Evolutionary conservation across 225 moss, liverwort and hornwort genomes (phyloP).

Genomic region (Climacium dendroides): DNA sequence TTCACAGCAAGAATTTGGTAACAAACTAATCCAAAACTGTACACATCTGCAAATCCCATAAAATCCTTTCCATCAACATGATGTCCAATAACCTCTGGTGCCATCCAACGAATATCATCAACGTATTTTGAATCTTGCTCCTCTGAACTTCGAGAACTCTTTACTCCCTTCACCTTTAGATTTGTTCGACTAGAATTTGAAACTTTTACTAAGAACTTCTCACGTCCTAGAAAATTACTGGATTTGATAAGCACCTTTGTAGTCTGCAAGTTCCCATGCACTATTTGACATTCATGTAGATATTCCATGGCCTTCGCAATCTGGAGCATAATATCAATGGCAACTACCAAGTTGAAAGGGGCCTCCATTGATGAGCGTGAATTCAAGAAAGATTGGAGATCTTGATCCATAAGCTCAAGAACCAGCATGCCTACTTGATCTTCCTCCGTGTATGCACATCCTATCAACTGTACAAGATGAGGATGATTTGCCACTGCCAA

Average conservation of each 20-base stretch:
- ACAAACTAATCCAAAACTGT: constrained; percentile 32
- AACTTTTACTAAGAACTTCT: constrained; percentile 25
- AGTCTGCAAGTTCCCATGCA: constrained; percentile 11
- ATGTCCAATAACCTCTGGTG: constrained; percentile 9
- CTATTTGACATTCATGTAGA: constrained; percentile 4
- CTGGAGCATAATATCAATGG: constrained; percentile 35
- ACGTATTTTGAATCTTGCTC: not conserved
- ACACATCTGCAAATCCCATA: constrained; percentile 11
- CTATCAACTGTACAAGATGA: constrained; percentile 23
- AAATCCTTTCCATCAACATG: not conserved
- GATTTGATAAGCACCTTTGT: constrained; percentile 12
- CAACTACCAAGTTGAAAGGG: constrained; percentile 28
- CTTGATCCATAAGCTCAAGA: constrained; percentile 31
- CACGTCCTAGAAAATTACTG: constrained; percentile 14
- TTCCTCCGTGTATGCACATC: constrained; percentile 30
- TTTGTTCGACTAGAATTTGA: not conserved
- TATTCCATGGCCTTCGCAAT: constrained; percentile 35
- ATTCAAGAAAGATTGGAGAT: constrained; percentile 14
- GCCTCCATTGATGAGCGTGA: not conserved
- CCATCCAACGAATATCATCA: constrained; percentile 13
- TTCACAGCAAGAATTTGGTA: constrained; percentile 23
- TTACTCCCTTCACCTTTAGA: not conserved
- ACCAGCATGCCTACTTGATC: constrained; percentile 18
- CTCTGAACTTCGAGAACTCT: not conserved
- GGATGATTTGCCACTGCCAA: constrained; percentile 22